phyloP scores from a whole-genome alignment of 768 basidiomycete genomes.

The Mycena rosella region DNA sequence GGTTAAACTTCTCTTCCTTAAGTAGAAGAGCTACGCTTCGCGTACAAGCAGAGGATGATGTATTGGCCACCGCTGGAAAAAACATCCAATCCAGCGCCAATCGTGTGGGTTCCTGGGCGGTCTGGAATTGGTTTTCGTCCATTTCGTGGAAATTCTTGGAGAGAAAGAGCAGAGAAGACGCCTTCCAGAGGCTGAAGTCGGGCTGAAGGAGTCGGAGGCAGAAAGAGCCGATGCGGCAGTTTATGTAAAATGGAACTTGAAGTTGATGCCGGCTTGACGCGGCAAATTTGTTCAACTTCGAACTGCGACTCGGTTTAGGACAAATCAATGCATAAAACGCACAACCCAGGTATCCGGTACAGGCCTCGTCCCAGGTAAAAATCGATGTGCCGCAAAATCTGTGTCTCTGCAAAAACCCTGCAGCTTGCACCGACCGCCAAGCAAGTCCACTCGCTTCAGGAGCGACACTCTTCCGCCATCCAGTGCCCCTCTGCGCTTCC shows the following conservation, averaged over 20 bases:
- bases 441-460: constrained; percentile 28
- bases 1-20: too few species aligned
- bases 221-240: not conserved
- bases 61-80: too few species aligned
- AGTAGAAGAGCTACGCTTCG: too few species aligned
- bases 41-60: too few species aligned
- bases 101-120: too few species aligned
- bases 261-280: too few species aligned
- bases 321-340: constrained; percentile 10
- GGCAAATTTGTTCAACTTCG: too few species aligned
- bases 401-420: constrained; percentile 26
- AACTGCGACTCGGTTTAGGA: not conserved
- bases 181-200: constrained; percentile 2
- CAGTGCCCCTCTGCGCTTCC: constrained; percentile 16
- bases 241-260: not conserved
- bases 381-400: constrained; percentile 4
- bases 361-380: constrained; percentile 11
- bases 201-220: too few species aligned
- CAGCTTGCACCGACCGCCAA: constrained; percentile 25
- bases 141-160: not conserved
- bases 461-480: not conserved
- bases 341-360: constrained; percentile 20
- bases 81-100: too few species aligned
- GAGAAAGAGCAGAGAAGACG: not conserved
- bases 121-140: too few species aligned